Evolutionary conservation across 192 early-diverging fungal genomes (phyloP).

Genomic region (Obelidium mucronatum): DNA sequence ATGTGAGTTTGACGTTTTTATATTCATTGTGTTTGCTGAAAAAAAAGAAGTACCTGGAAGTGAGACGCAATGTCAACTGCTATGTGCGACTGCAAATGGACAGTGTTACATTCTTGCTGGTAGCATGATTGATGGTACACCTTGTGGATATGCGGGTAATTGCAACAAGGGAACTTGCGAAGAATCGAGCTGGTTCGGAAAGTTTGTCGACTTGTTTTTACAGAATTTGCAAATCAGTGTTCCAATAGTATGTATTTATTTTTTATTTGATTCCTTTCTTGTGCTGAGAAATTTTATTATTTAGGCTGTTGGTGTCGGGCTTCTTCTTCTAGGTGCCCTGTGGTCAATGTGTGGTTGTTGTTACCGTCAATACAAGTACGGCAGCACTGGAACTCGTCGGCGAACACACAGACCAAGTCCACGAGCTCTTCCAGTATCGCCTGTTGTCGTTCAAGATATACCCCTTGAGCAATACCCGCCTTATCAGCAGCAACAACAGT

Average conservation of each 20-base stretch:
- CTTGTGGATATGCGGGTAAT: conserved; percentile 52
- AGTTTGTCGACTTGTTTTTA: conserved; percentile 44
- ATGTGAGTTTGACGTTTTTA: not conserved
- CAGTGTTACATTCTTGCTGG: conserved; percentile 45
- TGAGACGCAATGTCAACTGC: conserved; percentile 41
- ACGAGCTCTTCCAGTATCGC: conserved; percentile 24
- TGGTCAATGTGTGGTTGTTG: conserved; percentile 33
- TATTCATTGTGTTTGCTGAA: not conserved
- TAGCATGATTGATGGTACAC: conserved; percentile 54
- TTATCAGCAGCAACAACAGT: conserved; percentile 9
- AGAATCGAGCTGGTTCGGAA: conserved; percentile 32
- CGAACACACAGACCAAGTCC: not conserved
- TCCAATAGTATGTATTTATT: conserved; percentile 44
- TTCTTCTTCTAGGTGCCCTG: conserved; percentile 42
- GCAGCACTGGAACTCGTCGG: not conserved
- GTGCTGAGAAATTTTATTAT: too few relatives aligned
- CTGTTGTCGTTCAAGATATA: not conserved
- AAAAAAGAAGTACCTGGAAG: conserved; percentile 25
- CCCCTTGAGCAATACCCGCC: not conserved
- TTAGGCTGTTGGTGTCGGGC: conserved; percentile 40
- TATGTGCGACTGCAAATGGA: conserved; percentile 36
- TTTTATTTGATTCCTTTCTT: too few relatives aligned
- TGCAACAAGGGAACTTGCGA: conserved; percentile 35
- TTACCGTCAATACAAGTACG: conserved; percentile 21
- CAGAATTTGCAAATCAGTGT: conserved; percentile 43